phyloP scores from a whole-genome alignment of 768 basidiomycete species.

The Hericium rajendrae region DNA sequence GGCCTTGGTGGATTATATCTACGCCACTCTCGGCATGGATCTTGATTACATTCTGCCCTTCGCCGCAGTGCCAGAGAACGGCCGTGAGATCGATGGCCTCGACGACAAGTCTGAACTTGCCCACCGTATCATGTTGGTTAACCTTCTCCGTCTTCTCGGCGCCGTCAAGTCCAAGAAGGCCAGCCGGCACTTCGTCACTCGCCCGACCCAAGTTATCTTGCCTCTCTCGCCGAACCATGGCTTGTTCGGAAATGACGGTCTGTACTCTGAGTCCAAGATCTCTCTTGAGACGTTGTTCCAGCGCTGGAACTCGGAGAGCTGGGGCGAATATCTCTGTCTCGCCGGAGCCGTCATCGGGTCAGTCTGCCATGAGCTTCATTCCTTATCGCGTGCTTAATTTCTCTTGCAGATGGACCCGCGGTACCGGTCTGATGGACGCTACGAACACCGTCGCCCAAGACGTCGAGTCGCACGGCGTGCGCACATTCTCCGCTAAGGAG shows the following conservation, averaged over 20 bases:
- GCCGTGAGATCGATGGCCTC: conserved; percentile 93
- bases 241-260: conserved; percentile 92
- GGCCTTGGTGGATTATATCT: conserved; percentile 96
- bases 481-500: conserved; percentile 99
- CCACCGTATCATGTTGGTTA: conserved; percentile 97
- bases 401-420: conserved; percentile 79
- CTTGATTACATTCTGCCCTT: conserved; percentile 98
- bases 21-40: conserved; percentile 89
- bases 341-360: conserved; percentile 19
- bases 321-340: conserved; percentile 47
- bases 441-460: conserved; percentile 50
- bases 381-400: conserved; percentile 3
- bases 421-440: conserved; percentile 86
- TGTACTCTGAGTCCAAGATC: conserved; percentile 98
- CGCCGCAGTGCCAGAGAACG: conserved; percentile 97
- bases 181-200: conserved; percentile 90
- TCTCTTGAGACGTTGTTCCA: conserved; percentile 97
- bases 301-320: conserved; percentile 95
- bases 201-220: conserved; percentile 96
- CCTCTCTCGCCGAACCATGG: conserved; percentile 98
- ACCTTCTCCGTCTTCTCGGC: conserved; percentile 90
- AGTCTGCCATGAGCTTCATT: conserved; percentile 18
- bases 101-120: conserved; percentile 98
- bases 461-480: conserved; percentile 84
- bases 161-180: conserved; percentile 99